Evolutionary conservation across 2,329 filamentous ascomycete species (phyloP), one percentile per base, ranked within the genome.

Genomic region (Zopfia rhizophila): DNA sequence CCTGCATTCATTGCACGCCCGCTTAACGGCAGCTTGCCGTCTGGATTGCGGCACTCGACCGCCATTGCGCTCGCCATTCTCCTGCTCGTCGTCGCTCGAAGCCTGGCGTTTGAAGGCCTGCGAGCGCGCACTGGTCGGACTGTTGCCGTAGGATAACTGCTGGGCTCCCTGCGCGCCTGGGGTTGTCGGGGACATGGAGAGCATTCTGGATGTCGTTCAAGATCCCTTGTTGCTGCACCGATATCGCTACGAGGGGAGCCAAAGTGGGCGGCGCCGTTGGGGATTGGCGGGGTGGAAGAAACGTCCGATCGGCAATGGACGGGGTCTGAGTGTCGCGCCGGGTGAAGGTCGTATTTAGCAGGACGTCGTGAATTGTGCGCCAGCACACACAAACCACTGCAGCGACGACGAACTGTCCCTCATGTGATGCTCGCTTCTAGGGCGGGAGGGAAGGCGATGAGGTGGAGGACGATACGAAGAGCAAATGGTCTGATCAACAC

Each of bases 1-100:
- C 51, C 89, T 82, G 68, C 89, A 93, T 72, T 93, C 89, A 66
- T 92, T 92, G 73, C 89, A 93, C 5, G 89, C 89, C 61, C 90
- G 81, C 76, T 93, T 91, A 36, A 72, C 69, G 28, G 68, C 66
- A 3, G 64, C 63, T 48, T 66, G 64, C 48, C 68, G 67, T 38
- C 64, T 36, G 53, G 56, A 14, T 17, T 55, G 45, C 29, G 47
- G 25, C 43, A 53, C 55, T 24, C 65, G 59, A 25, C 56, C 49
- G 36, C 37, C 41, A 19, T 56, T 61, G 3, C 40, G 54, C 41
- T 70, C 61, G 50, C 61, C 64, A 45, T 69, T 59, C 29, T 68
- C 65, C 14, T 55, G 45, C 36, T 72, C 68, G 44, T 70, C 68
- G 51, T 69, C 65, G 63, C 61, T 70, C 21, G 63, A 68, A n/a